Base-by-base conservation (phyloP, 345 rosid species). In the Lumnitzera littorea region DNA sequence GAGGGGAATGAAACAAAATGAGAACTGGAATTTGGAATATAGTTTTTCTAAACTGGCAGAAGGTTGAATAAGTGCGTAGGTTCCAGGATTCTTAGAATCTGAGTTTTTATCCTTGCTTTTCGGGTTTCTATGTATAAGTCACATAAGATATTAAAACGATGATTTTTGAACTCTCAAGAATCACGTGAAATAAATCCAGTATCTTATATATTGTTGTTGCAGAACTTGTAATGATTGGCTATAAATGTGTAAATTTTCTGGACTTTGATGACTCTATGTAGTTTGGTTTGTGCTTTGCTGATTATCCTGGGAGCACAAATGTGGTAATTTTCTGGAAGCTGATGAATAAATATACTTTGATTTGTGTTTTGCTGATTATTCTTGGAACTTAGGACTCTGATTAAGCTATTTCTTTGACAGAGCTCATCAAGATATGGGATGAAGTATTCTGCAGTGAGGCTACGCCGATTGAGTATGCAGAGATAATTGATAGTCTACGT, bases 381-480 rank as follows among this genome's bases (percentile, higher is more conserved):
- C 17, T 13, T 9, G 17, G 54, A 31, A 24, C 56, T 5, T 46
- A 25, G n/a, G 2, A 55, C 7, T 67, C 71, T 61, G 77, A 59
- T 36, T 50, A 31, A 63, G 24, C 31, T 72, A 47, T 29, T 48
- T 48, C 66, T 76, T 24, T 71, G 55, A 66, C 86, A 92, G 98
- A 89, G 74, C 85, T 92, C 64, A 51, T 61, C 66, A 82, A 76
- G 81, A 52, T 82, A 61, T 89, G 98, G 97, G 74, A 83, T 43
- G 84, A 78, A 65, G 83, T 76, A 24, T 87, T 89, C 67, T 69
- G 89, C 63, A 70, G 60, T 9, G 75, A 87, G 69, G 81, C 84
- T n/a, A 84, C 87, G 15, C 81, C 83, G 36, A 65, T 81, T 4
- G 88, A 84, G 64, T 66, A 80, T 62, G 80, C 81, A 47, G 87